These are phyloP conservation scores for Apiotrichum siamense DNA, from an alignment of 1,284 basidiomycete genomes.

Conservation along the genomic window DNA sequence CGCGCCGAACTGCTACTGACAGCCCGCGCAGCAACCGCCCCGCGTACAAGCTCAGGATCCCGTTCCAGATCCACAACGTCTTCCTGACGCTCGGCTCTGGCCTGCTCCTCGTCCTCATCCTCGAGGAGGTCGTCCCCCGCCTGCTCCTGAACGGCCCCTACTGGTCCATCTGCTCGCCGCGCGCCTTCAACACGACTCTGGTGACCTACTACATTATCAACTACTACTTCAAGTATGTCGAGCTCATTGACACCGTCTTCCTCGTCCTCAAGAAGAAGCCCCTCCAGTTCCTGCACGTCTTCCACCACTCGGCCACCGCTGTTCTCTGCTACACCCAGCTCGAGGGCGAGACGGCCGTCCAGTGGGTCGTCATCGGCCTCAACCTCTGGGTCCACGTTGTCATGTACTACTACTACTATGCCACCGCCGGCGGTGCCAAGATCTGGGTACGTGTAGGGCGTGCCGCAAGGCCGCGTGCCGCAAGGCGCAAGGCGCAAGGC, in stretches of 20 bases:
- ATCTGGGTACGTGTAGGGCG: constrained; percentile 68
- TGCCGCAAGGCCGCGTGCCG: too few relatives aligned
- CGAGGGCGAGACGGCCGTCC: constrained; percentile 85
- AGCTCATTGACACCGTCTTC: constrained; percentile 93
- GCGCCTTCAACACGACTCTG: constrained; percentile 81
- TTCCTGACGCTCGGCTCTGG: constrained; percentile 75
- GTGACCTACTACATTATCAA: constrained; percentile 97
- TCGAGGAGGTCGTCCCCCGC: constrained; percentile 81
- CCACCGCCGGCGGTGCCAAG: constrained; percentile 86
- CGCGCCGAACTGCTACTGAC: too few relatives aligned
- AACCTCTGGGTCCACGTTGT: constrained; percentile 94
- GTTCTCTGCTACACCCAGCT: constrained; percentile 90
- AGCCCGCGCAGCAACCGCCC: constrained; percentile 53
- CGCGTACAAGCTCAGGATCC: constrained; percentile 69
- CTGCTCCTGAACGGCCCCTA: constrained; percentile 64
- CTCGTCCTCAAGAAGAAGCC: constrained; percentile 98
- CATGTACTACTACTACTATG: constrained; percentile 99
- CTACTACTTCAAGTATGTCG: constrained; percentile 93
- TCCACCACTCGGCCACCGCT: constrained; percentile 98
- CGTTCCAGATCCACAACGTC: constrained; percentile 91
- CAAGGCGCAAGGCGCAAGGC: too few relatives aligned
- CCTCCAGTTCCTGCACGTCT: constrained; percentile 93
- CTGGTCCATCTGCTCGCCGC: constrained; percentile 68
- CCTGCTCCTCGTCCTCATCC: constrained; percentile 74
- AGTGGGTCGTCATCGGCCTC: constrained; percentile 91